A percentile compares a stretch with the other conserved stretches of the same genome.
phyloP scores from a whole-genome alignment of 305 asterid genomes.

The Caryopteris hybrid region DNA sequence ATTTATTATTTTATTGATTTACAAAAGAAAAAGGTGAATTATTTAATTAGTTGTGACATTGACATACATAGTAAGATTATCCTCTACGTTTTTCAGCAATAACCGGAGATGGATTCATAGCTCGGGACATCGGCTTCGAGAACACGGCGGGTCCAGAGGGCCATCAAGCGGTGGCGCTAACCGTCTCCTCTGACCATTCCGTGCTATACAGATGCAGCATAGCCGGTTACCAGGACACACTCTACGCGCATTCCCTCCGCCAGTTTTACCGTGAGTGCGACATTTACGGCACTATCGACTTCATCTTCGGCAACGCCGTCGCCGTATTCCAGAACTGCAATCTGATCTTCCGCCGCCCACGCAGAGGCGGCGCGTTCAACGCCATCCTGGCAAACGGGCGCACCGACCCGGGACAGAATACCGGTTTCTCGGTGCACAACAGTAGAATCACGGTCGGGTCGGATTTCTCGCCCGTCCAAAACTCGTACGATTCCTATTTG shows the following conservation, averaged over 20 bases:
- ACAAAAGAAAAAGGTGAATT: too few relatives aligned
- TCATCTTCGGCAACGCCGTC: slow-evolving; percentile 73
- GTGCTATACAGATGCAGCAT: slow-evolving; percentile 65
- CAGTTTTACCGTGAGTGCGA: slow-evolving; percentile 85
- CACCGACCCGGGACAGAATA: slow-evolving; percentile 65
- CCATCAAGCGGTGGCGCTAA: slow-evolving; percentile 61
- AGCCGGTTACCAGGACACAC: slow-evolving; percentile 68
- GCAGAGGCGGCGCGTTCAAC: slow-evolving; percentile 31
- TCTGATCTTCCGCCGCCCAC: slow-evolving; percentile 47
- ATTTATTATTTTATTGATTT: too few relatives aligned
- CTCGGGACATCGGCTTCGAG: slow-evolving; percentile 66
- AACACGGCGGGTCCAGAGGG: slow-evolving; percentile 67
- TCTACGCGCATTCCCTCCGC: slow-evolving; percentile 62
- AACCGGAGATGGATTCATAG: slow-evolving; percentile 68
- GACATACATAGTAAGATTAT: too few relatives aligned
- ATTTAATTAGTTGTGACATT: too few relatives aligned
- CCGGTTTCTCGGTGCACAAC: slow-evolving; percentile 66
- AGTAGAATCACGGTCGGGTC: slow-evolving; percentile 37
- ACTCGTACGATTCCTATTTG: slow-evolving; percentile 36
- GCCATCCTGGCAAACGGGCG: slow-evolving; percentile 55
- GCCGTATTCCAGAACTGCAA: slow-evolving; percentile 66
- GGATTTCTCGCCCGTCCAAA: slow-evolving; percentile 32
- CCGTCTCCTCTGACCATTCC: slow-evolving; percentile 55
- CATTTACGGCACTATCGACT: slow-evolving; percentile 46
- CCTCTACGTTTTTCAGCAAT: slow-evolving; percentile 24